Base-by-base conservation (phyloP, 805 yeast species). In the Metschnikowia santaceciliae region DNA sequence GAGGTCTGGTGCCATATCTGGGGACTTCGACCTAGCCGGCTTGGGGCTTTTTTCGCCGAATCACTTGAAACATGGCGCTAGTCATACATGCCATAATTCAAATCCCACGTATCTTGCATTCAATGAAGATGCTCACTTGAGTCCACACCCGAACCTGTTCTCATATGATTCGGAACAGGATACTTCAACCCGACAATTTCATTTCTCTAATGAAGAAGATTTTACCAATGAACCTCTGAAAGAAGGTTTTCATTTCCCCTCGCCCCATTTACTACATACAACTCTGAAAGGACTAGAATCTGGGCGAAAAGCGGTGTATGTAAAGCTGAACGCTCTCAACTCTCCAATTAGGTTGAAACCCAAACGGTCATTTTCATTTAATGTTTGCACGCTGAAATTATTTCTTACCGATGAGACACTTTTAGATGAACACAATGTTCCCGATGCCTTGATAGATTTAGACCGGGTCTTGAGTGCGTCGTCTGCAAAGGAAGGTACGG, bases 1-100 rank as follows among this genome's bases (percentile, higher is more conserved):
- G 61, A 72, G 96, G 47, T 89, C 96, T 0, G 90, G 92, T 20
- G 96, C 96, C 0, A 84, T 90, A 6, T 86, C 94, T 7, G 94
- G 94, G 3, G 96, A 90, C 64, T 86, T 88, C 63, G 94, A 87
- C 58, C 62, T 63, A 7, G 58, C 63, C 46, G 77, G 75, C 6
- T 55, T 70, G 35, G 76, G 76, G 1, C 54, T 71, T 35, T 69
- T 70, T 47, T 65, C 70, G 5, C 67, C 71, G 3, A 62, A 67
- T n/a, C 49, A 48, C 4, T 33, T 45, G 13, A n/a, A 41, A 38
- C 22, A 36, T 23, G 32, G 39, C 32, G n/a, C 17, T 33, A 46
- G 49, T 34, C 54, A 42, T 22, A 44, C 47, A 1, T 38, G 51
- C 13, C 47, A 47, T 23, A 38, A 44, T 14, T 42, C 48, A 32